Percentiles rank a stretch among this genome's conserved stretches.
These are phyloP conservation scores for Cyclotella sp. DNA, from an alignment of 108 stramenopile genomes.

Conservation along the genomic window DNA sequence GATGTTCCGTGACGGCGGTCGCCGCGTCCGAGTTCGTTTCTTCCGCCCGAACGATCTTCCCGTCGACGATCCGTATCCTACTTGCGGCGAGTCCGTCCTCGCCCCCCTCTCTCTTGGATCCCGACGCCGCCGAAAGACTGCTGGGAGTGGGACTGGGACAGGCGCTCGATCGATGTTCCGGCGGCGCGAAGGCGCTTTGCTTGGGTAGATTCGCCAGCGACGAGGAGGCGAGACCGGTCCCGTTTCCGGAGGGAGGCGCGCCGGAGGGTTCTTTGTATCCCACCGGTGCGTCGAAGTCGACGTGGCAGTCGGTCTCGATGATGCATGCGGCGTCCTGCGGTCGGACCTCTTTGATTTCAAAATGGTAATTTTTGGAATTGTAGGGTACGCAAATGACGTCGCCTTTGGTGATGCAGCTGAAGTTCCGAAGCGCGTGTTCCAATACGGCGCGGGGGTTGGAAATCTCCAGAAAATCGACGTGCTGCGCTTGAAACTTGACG, in stretches of 20 bases:
- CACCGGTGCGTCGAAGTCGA: slow-evolving; percentile 95
- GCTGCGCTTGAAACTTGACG: slow-evolving; percentile 98
- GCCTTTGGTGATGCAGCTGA: slow-evolving; percentile 97
- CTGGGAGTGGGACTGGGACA: slow-evolving; percentile 77
- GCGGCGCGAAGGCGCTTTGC: slow-evolving; percentile 52
- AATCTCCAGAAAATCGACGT: slow-evolving; percentile 99
- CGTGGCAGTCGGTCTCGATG: slow-evolving; percentile 95
- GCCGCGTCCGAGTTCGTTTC: slow-evolving; percentile 31
- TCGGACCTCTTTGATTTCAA: slow-evolving; percentile 93
- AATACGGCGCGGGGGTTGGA: slow-evolving; percentile 98
- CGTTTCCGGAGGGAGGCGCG: slow-evolving; percentile 29
- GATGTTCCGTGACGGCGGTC: slow-evolving; percentile 18
- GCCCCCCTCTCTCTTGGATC: slow-evolving; percentile 35
- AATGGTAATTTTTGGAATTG: slow-evolving; percentile 96
- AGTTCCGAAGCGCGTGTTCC: slow-evolving; percentile 95
- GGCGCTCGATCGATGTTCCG: slow-evolving; percentile 53
- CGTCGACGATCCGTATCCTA: slow-evolving; percentile 80
- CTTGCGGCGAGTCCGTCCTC: slow-evolving; percentile 11
- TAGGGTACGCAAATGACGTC: slow-evolving; percentile 97
- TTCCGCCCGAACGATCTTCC: slow-evolving; percentile 77
- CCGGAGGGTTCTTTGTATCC: slow-evolving; percentile 85
- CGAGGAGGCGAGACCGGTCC: slow-evolving; percentile 5
- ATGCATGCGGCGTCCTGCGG: slow-evolving; percentile 94
- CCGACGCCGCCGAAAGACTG: slow-evolving; percentile 42
- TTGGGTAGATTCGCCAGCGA: slow-evolving; percentile 53